Base-by-base conservation (phyloP, 2,329 filamentous ascomycete species). In the Ophiostoma australiae region DNA sequence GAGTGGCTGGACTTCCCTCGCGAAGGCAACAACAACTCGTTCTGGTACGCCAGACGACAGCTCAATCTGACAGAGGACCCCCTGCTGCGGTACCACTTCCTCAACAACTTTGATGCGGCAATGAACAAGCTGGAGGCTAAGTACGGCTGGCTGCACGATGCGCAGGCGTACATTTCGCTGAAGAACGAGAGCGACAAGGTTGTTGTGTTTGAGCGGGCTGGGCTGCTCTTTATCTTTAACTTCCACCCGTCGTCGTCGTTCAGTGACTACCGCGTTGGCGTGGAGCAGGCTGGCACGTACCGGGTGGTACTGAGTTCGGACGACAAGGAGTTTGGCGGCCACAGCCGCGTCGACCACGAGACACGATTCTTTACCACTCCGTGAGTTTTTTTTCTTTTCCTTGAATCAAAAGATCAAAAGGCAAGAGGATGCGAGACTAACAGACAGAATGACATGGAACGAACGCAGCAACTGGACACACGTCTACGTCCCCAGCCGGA, bases 1-100 rank as follows among this genome's bases (percentile, higher is more conserved):
- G 95, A 99, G 81, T 99, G 95, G 95, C 91, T 99, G 55, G 95
- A 99, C 80, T 99, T 99, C 81, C 95, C 95, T 4, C 91, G 95
- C 69, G 93, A 90, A 77, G 95, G 95, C 72, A 97, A 97, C 81
- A 83, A 89, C 77, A 97, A 97, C 81, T 95, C 91, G 66, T 97
- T 94, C 84, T 94, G 92, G 89, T 97, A 97, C 78, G 94, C 94
- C 2, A 89, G 95, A 31, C 91, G 95, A 72, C 94, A 97, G 79
- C 89, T 97, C 75, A 98, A 99, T 80, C 87, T 99, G 20, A 90
- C 93, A 0, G 93, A 97, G 70, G 95, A 99, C 78, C 75, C 84
- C 0, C 83, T 97, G 15, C 87, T 99, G 48, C 91, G 95, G 15
- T 99, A 98, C 83, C 86, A 89, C 75, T 96, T 91, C 81, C 87